Base-by-base conservation (phyloP, 805 yeast genomes). In the Monosporozyma unispora region DNA sequence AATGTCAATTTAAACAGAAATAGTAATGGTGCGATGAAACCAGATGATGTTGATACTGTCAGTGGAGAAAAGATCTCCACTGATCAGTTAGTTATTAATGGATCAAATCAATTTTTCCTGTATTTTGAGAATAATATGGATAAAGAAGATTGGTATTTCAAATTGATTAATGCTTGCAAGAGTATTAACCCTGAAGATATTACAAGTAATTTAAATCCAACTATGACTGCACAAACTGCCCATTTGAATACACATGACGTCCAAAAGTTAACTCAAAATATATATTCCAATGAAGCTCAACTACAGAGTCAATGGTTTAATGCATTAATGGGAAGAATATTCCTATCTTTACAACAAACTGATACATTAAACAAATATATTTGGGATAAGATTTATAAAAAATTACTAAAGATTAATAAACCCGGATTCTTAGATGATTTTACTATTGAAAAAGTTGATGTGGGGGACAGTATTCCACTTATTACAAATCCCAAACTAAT, bases 91-190 rank as follows among this genome's bases (percentile, higher is more conserved):
- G 18, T 35, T 19, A 38, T 37, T 6, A 48, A 42, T 12, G 46
- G 47, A 4, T 53, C 61, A 50, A 67, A 54, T 18, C 63, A 68
- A 5, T 77, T 78, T 57, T 91, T 77, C 63, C 66, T 91, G 3
- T 87, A 88, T 64, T 77, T 83, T 42, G 95, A 88, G 56, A 75
- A 80, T 45, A 87, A 89, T 56, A 76, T 76, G 49, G 89, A 84
- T 44, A 91, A 91, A 60, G 99, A 93, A 65, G 96, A 91, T 63
- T 82, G 96, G 85, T 93, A 91, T 63, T 89, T 88, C 66, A 81
- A 87, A 0, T 70, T 93, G 48, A 73, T 91, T n/a, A 73, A 82
- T 50, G 95, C 95, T 0, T 78, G 91, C 0, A 84, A 83, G 52
- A 40, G 43, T 16, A 25, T 23, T 4, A 14, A 29, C 4, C 68